Conservation (phyloP, 352 stramenopile genomes). For the Lagenidium giganteum region DNA sequence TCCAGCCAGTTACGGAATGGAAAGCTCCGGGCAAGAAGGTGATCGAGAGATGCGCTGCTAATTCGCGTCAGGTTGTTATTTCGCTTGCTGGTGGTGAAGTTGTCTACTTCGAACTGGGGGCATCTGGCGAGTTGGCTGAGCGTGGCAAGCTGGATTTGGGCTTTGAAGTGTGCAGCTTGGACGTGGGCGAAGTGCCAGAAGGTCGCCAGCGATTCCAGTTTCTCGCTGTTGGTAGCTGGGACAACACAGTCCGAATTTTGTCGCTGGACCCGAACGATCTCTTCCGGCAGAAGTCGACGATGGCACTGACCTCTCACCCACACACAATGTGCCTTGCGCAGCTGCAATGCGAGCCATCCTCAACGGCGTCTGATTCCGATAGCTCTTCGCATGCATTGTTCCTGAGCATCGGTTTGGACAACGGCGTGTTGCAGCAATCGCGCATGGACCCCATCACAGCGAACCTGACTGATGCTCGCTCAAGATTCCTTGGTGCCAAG, state of each 20-base stretch:
- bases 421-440: constrained; percentile 93
- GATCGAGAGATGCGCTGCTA: constrained; percentile 96
- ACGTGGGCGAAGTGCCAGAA: constrained; percentile 93
- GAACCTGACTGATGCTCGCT: constrained; percentile 84
- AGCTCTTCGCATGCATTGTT: constrained; percentile 67
- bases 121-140: constrained; percentile 91
- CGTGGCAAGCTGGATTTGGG: constrained; percentile 92
- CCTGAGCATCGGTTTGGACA: constrained; percentile 89
- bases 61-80: constrained; percentile 96
- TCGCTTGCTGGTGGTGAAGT: constrained; percentile 94
- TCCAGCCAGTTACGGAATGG: constrained; percentile 95
- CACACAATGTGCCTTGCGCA: constrained; percentile 78
- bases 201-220: constrained; percentile 94
- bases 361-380: constrained; percentile 30
- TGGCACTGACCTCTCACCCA: constrained; percentile 78
- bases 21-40: constrained; percentile 96
- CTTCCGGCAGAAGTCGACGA: constrained; percentile 81
- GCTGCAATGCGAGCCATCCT: constrained; percentile 72
- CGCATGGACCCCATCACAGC: constrained; percentile 86
- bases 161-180: constrained; percentile 97
- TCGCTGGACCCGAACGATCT: constrained; percentile 92
- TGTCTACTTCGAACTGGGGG: constrained; percentile 98
- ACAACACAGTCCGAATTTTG: constrained; percentile 91
- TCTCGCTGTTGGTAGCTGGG: constrained; percentile 93
- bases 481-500: constrained; percentile 92